Evolutionary conservation across 805 yeast genomes (phyloP), one percentile per base, ranked within the genome.

Genomic region (Metschnikowia noctiluminum): DNA sequence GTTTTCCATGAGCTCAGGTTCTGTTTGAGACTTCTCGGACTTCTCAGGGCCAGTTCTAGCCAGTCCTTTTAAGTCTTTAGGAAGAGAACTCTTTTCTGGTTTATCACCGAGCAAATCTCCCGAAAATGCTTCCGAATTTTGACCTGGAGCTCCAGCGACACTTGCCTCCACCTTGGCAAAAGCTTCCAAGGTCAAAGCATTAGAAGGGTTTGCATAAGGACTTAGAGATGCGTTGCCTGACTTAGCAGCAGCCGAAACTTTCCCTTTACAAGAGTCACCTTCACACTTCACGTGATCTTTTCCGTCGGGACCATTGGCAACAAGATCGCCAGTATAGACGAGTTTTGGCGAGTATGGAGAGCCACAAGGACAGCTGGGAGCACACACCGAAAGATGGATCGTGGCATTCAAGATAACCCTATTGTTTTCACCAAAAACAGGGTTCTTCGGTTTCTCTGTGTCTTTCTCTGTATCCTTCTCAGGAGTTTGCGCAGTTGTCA

Each of bases 301-400:
- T 15, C 35, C 35, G 27, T 15, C 26, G 1, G 14, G 8, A 10
- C 21, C 26, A 2, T 5, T 28, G 15, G n/a, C 12, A 39, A 15
- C 7, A 30, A 30, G 42, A 39, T 28, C 34, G 1, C 31, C 43
- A 2, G 43, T 32, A 30, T 34, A 14, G 6, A 41, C 30, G 5
- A 41, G 43, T 11, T 34, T 32, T 30, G 43, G 43, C 16, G 31
- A 34, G 34, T 21, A 16, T 7, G 43, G 31, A 32, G 43, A 41
- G 7, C 6, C 30, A 15, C 43, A 41, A 21, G 28, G 28, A 13
- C 6, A 21, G 10, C 30, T 31, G 6, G 31, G 21, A 10, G n/a
- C 43, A 26, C 43, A 41, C n/a, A 27, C 43, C 15, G 43, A 34
- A 41, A 41, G 31, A 26, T 13, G 15, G 11, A 34, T 6, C 11